These are phyloP conservation scores for Hyaloscypha finlandica DNA, from an alignment of 495 filamentous ascomycete genomes.

Conservation along the genomic window DNA sequence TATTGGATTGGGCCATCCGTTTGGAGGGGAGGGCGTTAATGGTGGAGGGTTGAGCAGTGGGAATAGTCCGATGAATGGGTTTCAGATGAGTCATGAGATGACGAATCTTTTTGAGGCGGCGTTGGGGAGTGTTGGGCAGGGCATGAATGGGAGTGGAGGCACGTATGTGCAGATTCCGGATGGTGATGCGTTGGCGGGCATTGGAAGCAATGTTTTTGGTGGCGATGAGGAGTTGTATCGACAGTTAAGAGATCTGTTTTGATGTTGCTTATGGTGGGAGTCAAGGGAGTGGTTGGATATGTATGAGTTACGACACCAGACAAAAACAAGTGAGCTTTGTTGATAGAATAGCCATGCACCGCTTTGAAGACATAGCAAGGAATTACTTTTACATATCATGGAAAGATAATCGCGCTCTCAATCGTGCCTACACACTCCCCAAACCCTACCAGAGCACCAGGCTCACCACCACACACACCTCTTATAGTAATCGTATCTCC, in stretches of 20 bases:
- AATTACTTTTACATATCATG: conserved; percentile 25
- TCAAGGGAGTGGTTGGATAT: not conserved
- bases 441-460: conserved; percentile 67
- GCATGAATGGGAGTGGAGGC: conserved; percentile 11
- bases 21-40: conserved; percentile 33
- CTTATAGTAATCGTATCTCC: conserved; percentile 76
- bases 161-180: conserved; percentile 47
- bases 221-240: conserved; percentile 65
- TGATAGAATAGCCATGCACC: not conserved
- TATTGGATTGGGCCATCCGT: conserved; percentile 54
- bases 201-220: conserved; percentile 45
- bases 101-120: conserved; percentile 72
- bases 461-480: conserved; percentile 64
- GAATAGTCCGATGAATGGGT: conserved; percentile 61
- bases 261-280: conserved; percentile 18
- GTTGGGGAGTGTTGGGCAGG: conserved; percentile 54
- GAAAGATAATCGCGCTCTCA: conserved; percentile 41
- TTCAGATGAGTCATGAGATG: conserved; percentile 64
- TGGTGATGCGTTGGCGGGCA: conserved; percentile 33
- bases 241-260: conserved; percentile 69
- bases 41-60: conserved; percentile 38
- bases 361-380: not conserved
- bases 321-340: not conserved
- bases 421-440: conserved; percentile 64
- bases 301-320: not conserved